phyloP scores from a whole-genome alignment of 192 early-diverging fungal genomes.

The Entophlyctis helioformis region DNA sequence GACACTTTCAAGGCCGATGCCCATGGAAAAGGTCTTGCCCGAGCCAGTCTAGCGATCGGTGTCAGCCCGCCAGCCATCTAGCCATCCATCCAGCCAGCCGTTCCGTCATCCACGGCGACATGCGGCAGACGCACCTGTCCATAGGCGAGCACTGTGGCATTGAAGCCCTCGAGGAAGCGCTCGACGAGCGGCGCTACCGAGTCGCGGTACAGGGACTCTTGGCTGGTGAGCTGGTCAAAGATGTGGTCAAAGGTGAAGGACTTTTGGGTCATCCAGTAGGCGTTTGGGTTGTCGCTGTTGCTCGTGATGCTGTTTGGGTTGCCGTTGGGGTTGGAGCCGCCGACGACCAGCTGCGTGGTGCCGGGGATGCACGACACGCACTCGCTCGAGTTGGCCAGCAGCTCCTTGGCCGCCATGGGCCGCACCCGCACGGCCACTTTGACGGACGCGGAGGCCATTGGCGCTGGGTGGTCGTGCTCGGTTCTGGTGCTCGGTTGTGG shows the following conservation, averaged over 20 bases:
- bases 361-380: slow-evolving; percentile 21
- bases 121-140: slow-evolving; percentile 23
- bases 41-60: slow-evolving; percentile 25
- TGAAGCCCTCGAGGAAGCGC: slow-evolving; percentile 42
- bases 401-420: slow-evolving; percentile 65
- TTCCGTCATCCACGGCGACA: not conserved
- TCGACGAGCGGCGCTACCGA: slow-evolving; percentile 45
- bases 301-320: not conserved
- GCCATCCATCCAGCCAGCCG: not conserved
- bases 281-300: no score
- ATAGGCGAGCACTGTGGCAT: slow-evolving; percentile 41
- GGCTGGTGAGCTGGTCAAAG: slow-evolving; percentile 63
- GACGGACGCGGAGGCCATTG: slow-evolving; percentile 22
- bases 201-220: slow-evolving; percentile 69
- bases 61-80: not conserved
- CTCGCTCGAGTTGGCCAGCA: slow-evolving; percentile 44
- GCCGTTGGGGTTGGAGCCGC: slow-evolving; percentile 1
- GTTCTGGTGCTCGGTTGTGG: no score
- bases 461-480: no score
- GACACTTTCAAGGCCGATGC: slow-evolving; percentile 29
- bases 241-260: slow-evolving; percentile 36
- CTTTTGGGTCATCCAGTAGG: no score
- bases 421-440: slow-evolving; percentile 71
- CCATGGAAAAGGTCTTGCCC: slow-evolving; percentile 53
- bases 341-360: slow-evolving; percentile 12